phyloP scores from a whole-genome alignment of 31 red algal genomes.

The Pterothamnion heteromorphum region DNA sequence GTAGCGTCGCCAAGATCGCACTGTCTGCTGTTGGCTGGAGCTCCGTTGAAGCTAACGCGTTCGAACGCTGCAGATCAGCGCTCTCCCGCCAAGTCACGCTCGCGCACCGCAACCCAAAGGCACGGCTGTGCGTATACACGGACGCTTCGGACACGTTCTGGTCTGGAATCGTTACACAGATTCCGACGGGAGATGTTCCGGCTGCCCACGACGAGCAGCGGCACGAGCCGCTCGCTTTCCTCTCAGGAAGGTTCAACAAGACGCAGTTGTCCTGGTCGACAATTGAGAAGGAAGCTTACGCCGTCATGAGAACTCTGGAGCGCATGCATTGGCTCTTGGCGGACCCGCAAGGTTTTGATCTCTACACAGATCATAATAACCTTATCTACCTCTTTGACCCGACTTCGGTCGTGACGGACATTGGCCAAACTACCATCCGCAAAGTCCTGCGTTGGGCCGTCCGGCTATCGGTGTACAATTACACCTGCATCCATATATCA shows the following conservation, averaged over 20 bases:
- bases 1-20: background rate
- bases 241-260: background rate
- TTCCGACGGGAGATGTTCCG: background rate
- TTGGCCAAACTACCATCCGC: background rate
- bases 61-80: background rate
- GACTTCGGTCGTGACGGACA: background rate
- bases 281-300: background rate
- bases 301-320: background rate
- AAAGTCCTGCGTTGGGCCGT: background rate
- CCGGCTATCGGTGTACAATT: background rate
- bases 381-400: background rate
- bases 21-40: background rate
- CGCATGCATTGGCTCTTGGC: background rate
- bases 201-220: background rate
- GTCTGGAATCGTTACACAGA: slow-evolving; percentile 29
- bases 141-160: slow-evolving; percentile 37
- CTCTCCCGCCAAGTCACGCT: background rate
- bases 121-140: slow-evolving; percentile 15
- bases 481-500: too few species aligned
- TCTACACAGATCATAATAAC: background rate
- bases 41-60: background rate
- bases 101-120: background rate
- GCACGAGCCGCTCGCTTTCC: background rate
- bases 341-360: background rate
- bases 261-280: background rate